Evolutionary conservation across 345 rosid genomes (phyloP), one percentile per base, ranked within the genome.

Genomic region (Excoecaria agallocha): DNA sequence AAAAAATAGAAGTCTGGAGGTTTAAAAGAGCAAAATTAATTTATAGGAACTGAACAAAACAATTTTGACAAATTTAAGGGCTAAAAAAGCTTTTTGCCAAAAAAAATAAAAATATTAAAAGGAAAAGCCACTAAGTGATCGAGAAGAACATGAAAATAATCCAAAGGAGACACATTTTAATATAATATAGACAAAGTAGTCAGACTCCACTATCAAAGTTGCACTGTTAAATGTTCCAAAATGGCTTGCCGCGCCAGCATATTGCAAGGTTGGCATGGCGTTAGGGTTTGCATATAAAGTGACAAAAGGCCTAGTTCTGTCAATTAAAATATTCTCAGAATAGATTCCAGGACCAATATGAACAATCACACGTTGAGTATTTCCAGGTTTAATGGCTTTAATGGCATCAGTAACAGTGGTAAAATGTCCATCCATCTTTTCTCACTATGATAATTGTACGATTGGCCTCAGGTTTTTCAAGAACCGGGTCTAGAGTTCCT

Each of bases 171-270:
- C 30, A 30, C 30, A 30, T 30, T 2, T 30, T 30, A 30, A 30
- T 43, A 6, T 43, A 43, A 16, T 45, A 51, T 46, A 12, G 76
- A 84, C 74, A 79, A 93, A 93, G 74, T 84, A 88, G 68, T 89
- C 93, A n/a, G 90, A 72, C 56, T 82, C 81, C 8, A 79, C 86
- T 3, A 85, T 83, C 66, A 93, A 51, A 25, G 87, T 81, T 49
- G 95, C 98, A 52, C 96, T 93, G 11, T 86, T 78, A 5, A 90
- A 83, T 2, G 93, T 89, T 62, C 98, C 98, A 19, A 65, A 88
- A 58, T 81, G 3, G 2, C 2, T 30, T 0, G 98, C 98, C 0
- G 84, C 85, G 1, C 92, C 97, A 16, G 17, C 71, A 71, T 45
- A 88, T 13, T 78, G 11, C 19, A 89, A n/a, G 25, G 22, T 85